Evolutionary conservation across 768 basidiomycete species (phyloP).

Genomic region (Lactifluus pinguis): DNA sequence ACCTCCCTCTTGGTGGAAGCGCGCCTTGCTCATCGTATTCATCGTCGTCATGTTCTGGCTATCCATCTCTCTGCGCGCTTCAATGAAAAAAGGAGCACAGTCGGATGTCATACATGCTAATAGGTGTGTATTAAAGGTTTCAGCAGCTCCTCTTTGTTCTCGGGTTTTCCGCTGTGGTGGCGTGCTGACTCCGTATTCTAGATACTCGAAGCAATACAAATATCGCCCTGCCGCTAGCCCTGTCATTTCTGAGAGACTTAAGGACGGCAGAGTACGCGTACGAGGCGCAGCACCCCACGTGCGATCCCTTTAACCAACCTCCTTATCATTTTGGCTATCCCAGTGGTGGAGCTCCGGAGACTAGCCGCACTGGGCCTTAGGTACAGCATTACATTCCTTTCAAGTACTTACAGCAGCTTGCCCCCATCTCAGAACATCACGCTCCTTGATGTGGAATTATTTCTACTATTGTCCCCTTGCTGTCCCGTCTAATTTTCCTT

Average conservation of each 20-base stretch:
- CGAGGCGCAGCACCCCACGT: conserved; percentile 51
- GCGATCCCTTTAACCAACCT: background rate
- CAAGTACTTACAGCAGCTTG: background rate
- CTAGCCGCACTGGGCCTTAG: background rate
- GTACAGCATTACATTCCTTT: background rate
- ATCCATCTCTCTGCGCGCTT: conserved; percentile 25
- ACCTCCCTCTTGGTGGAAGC: conserved; percentile 43
- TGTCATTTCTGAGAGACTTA: conserved; percentile 65
- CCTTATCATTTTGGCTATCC: background rate
- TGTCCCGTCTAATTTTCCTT: background rate
- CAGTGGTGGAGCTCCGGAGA: background rate
- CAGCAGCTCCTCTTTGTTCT: background rate
- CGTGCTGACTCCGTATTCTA: conserved; percentile 23
- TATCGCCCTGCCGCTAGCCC: conserved; percentile 82
- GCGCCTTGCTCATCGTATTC: conserved; percentile 37
- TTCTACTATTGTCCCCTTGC: background rate
- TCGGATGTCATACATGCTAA: conserved; percentile 51
- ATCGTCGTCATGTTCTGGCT: conserved; percentile 35
- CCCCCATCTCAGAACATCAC: background rate
- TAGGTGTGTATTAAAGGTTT: conserved; percentile 36
- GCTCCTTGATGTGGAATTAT: background rate
- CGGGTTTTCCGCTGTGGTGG: background rate
- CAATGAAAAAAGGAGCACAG: conserved; percentile 15
- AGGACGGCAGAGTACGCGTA: conserved; percentile 58
- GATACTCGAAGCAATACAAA: conserved; percentile 77